phyloP scores from a whole-genome alignment of 495 filamentous ascomycete genomes.

The Hyaloscypha variabilis region DNA sequence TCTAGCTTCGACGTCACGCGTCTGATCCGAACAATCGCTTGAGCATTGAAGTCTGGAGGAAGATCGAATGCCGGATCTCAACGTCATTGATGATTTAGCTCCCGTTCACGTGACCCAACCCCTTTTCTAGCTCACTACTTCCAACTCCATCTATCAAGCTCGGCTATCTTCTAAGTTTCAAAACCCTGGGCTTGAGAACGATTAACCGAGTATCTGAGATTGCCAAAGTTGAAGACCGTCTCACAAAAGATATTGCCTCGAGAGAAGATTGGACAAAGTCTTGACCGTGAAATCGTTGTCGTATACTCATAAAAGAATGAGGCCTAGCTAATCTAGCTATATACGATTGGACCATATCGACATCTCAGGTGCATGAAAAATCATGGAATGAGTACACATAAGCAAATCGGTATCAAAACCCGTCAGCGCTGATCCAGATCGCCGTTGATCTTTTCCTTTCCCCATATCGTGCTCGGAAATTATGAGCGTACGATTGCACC shows the following conservation, averaged over 20 bases:
- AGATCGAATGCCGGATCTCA: not conserved
- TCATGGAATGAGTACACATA: not conserved
- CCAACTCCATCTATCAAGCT: too few species aligned
- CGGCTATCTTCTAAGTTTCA: too few species aligned
- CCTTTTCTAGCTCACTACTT: too few species aligned
- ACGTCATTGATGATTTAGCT: conserved; percentile 14
- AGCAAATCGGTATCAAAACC: conserved; percentile 19
- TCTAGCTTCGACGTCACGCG: conserved; percentile 11
- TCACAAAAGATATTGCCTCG: too few species aligned
- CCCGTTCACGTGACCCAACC: not conserved
- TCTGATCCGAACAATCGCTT: not conserved
- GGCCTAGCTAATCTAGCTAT: conserved; percentile 3
- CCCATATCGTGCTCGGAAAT: conserved; percentile 7
- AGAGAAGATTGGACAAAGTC: not conserved
- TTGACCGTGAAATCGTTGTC: not conserved
- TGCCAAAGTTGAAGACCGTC: too few species aligned
- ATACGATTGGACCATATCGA: not conserved
- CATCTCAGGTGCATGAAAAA: not conserved
- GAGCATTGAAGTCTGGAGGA: not conserved
- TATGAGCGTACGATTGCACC: conserved; percentile 3
- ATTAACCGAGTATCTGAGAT: not conserved
- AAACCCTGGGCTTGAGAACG: too few species aligned
- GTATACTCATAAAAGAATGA: not conserved
- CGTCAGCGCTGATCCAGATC: not conserved
- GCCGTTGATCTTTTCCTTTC: not conserved